Conservation (phyloP, 441 rosid species). For the Croton laevigatus region DNA sequence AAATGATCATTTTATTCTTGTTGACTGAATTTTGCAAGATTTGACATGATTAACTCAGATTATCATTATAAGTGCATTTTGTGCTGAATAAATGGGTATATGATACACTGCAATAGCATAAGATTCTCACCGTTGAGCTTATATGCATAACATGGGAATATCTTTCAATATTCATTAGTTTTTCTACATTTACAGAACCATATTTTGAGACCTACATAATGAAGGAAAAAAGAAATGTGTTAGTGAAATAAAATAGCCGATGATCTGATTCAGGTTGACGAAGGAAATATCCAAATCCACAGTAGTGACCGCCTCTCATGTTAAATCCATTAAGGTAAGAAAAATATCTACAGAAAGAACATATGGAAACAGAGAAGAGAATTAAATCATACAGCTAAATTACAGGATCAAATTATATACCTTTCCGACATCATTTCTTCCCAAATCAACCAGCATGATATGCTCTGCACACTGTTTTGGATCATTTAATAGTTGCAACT, state of each 20-base stretch:
- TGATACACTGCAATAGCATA: neutral
- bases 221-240: neutral
- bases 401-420: conserved; percentile 17
- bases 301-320: no score
- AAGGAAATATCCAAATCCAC: neutral
- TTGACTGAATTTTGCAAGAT: no score
- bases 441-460: conserved; percentile 85
- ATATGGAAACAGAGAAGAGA: neutral
- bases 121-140: conserved; percentile 75
- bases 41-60: no score
- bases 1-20: no score
- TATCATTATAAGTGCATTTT: no score
- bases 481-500: conserved; percentile 53
- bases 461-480: conserved; percentile 92
- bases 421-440: conserved; percentile 89
- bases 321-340: neutral
- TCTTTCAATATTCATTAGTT: conserved; percentile 81
- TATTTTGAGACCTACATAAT: conserved; percentile 56
- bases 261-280: no score
- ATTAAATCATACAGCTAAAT: neutral
- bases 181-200: conserved; percentile 85
- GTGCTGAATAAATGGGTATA: neutral
- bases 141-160: conserved; percentile 97
- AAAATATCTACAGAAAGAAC: neutral
- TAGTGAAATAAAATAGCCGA: neutral